A percentile compares a stretch with the other conserved stretches of the same genome.
Evolutionary conservation across 2,329 filamentous ascomycete genomes (phyloP).

Genomic region (Fusarium humuli): DNA sequence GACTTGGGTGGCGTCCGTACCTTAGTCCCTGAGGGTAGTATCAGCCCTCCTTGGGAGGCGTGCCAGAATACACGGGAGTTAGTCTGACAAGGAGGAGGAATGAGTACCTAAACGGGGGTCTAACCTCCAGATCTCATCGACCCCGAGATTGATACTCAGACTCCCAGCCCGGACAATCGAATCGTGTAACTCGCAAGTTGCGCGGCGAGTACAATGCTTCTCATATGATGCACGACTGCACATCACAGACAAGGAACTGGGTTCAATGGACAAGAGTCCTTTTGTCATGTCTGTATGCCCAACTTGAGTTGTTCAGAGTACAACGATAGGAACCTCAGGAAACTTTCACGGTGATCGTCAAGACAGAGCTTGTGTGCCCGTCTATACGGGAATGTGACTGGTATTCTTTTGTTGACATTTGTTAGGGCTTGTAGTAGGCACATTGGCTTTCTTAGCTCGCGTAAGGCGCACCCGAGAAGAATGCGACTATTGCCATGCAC

Average conservation of each 20-base stretch:
- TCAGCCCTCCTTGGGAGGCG: background rate
- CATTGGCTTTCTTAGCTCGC: conserved; percentile 11
- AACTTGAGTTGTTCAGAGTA: conserved; percentile 17
- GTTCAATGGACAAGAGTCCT: conserved; percentile 4
- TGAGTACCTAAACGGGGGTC: conserved; percentile 5
- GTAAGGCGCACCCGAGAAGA: conserved; percentile 8
- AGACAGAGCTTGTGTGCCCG: background rate
- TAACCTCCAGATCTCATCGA: background rate
- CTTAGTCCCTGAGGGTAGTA: conserved; percentile 26
- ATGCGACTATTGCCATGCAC: conserved; percentile 17
- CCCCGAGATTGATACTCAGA: conserved; percentile 17
- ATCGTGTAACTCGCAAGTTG: conserved; percentile 19
- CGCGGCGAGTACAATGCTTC: conserved; percentile 15
- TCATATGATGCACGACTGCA: conserved; percentile 11
- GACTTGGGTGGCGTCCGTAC: conserved; percentile 8
- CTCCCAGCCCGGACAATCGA: conserved; percentile 6
- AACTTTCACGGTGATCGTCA: background rate
- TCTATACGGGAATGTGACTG: background rate
- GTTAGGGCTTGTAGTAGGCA: background rate
- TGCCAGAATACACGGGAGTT: conserved; percentile 1
- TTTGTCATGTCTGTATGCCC: conserved; percentile 30
- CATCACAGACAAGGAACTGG: conserved; percentile 24
- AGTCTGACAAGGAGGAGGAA: background rate
- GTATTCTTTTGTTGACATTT: background rate
- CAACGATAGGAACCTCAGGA: background rate